phyloP scores from a whole-genome alignment of 2,329 filamentous ascomycete genomes.

The Calonectria hawksworthii region DNA sequence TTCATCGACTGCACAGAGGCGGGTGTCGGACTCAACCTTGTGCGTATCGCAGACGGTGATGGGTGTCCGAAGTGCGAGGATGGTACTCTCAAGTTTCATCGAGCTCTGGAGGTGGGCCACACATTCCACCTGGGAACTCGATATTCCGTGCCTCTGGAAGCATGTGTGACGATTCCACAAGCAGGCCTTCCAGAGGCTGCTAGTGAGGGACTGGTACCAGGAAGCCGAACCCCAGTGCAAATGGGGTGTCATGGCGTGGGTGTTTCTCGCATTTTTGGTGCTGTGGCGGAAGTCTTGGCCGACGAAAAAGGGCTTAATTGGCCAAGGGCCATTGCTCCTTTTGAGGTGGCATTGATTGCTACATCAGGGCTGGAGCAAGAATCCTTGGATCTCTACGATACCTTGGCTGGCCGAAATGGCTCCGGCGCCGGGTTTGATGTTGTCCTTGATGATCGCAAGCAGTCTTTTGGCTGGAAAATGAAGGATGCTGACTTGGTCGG shows the following conservation, averaged over 20 bases:
- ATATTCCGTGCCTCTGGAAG: conserved; percentile 83
- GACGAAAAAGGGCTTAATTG: conserved; percentile 86
- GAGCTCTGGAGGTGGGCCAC: conserved; percentile 91
- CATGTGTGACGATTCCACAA: conserved; percentile 65
- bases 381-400: conserved; percentile 74
- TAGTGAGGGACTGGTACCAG: conserved; percentile 34
- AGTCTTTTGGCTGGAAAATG: conserved; percentile 85
- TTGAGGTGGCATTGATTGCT: conserved; percentile 78
- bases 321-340: conserved; percentile 90
- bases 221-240: conserved; percentile 70
- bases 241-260: conserved; percentile 99
- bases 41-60: conserved; percentile 77
- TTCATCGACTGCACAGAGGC: conserved; percentile 52
- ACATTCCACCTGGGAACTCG: conserved; percentile 94
- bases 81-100: conserved; percentile 75
- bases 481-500: conserved; percentile 91
- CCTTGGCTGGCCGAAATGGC: conserved; percentile 53
- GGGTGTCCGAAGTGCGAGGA: conserved; percentile 77
- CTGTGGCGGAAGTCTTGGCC: conserved; percentile 81
- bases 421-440: conserved; percentile 65
- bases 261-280: conserved; percentile 89
- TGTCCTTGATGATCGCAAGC: conserved; percentile 80
- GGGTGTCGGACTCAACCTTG: conserved; percentile 67
- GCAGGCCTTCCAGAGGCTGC: conserved; percentile 29
- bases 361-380: conserved; percentile 61